A percentile compares a stretch with the other conserved stretches of the same genome.
Conservation (phyloP, 192 early-diverging fungal species). For the Mortierella antarctica region DNA sequence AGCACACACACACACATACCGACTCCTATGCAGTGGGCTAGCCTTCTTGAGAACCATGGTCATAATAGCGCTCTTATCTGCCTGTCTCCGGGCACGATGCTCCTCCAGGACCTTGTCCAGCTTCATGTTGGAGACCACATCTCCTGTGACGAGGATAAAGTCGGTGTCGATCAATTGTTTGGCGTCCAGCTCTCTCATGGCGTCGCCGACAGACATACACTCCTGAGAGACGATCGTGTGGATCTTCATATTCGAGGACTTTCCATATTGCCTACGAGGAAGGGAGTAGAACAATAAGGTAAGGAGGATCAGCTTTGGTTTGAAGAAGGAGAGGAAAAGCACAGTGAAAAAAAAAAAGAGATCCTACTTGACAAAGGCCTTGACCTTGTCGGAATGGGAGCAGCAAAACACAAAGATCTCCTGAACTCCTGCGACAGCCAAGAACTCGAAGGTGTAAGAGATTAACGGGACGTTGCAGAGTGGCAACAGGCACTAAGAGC, state of each 20-base stretch:
- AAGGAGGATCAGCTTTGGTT: neutral
- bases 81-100: conserved; percentile 79
- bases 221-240: conserved; percentile 77
- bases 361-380: conserved; percentile 82
- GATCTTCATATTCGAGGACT: conserved; percentile 75
- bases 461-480: conserved; percentile 96
- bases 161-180: conserved; percentile 83
- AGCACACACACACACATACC: conserved; percentile 16
- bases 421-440: conserved; percentile 87
- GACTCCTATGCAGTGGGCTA: conserved; percentile 51
- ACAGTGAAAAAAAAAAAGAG: neutral
- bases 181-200: conserved; percentile 88
- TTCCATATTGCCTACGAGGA: conserved; percentile 77
- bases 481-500: conserved; percentile 84
- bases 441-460: conserved; percentile 95
- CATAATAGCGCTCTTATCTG: conserved; percentile 92
- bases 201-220: conserved; percentile 89
- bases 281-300: neutral
- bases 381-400: conserved; percentile 85
- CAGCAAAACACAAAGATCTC: conserved; percentile 90
- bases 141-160: conserved; percentile 92
- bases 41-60: conserved; percentile 91
- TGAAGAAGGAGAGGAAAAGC: neutral
- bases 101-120: conserved; percentile 78
- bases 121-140: conserved; percentile 92